These are phyloP conservation scores for Penicillium dipodomyicola DNA, from an alignment of 495 filamentous ascomycete genomes.

Conservation along the genomic window DNA sequence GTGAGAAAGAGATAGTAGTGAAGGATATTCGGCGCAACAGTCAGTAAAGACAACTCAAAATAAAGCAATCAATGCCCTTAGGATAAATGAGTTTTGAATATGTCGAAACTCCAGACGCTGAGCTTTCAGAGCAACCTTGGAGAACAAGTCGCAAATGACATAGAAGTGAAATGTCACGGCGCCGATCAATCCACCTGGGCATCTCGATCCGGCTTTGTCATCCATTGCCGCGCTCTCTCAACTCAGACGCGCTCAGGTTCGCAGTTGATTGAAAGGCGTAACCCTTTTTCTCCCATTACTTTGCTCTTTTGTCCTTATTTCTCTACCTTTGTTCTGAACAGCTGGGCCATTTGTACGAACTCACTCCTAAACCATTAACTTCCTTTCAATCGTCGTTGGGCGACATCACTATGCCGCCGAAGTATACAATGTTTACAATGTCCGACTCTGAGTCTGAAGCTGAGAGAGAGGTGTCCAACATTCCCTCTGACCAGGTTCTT, in stretches of 20 bases:
- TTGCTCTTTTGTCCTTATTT: background rate
- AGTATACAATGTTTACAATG: constrained; percentile 35
- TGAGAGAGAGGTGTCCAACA: constrained; percentile 7
- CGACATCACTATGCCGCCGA: constrained; percentile 31
- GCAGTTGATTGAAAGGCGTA: background rate
- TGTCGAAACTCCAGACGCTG: background rate
- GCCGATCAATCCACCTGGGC: constrained; percentile 12
- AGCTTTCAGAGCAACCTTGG: background rate
- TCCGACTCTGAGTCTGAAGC: constrained; percentile 38
- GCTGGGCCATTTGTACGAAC: background rate
- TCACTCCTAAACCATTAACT: background rate
- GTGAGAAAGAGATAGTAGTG: background rate
- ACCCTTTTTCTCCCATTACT: background rate
- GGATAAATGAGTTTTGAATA: background rate
- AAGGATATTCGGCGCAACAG: background rate
- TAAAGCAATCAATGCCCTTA: too few relatives aligned
- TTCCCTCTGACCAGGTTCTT: constrained; percentile 38
- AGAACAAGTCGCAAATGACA: background rate
- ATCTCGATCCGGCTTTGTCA: constrained; percentile 13
- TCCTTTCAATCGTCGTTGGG: background rate
- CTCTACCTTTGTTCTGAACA: background rate
- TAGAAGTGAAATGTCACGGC: background rate
- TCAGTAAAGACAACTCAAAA: background rate
- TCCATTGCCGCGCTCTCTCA: constrained; percentile 2
- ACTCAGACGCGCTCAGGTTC: background rate